phyloP scores from a whole-genome alignment of 2,329 filamentous ascomycete genomes.

The Cladosporium sp. region DNA sequence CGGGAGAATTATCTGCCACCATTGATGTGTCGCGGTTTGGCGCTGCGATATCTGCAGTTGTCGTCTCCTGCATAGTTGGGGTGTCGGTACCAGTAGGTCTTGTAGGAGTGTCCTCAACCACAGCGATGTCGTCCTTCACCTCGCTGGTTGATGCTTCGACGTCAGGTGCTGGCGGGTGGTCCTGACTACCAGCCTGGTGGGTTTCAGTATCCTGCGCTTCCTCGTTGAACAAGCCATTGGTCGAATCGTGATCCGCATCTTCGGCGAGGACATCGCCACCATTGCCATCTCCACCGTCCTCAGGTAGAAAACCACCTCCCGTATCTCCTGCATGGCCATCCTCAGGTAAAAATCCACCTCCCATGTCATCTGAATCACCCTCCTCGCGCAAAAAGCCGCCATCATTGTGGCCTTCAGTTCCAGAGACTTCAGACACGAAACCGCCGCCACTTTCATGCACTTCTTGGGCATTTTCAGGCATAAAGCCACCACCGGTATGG shows the following conservation, averaged over 20 bases:
- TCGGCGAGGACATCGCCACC: conserved; percentile 19
- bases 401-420: background rate
- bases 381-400: conserved; percentile 2
- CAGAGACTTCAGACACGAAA: conserved; percentile 18
- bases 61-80: background rate
- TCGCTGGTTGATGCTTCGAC: background rate
- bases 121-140: background rate
- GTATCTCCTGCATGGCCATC: background rate
- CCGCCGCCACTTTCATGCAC: conserved; percentile 22
- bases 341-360: background rate
- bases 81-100: background rate
- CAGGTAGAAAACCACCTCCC: background rate
- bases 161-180: background rate
- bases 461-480: conserved; percentile 29
- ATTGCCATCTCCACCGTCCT: background rate
- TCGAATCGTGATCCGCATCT: background rate
- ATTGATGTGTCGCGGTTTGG: background rate
- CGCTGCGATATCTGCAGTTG: background rate
- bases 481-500: conserved; percentile 36
- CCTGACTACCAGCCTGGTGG: background rate
- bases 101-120: background rate
- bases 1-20: background rate
- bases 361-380: background rate
- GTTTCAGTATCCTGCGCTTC: background rate
- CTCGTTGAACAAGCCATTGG: conserved; percentile 6